Conservation (phyloP, 768 basidiomycete species). For the Tulasnella calospora region DNA sequence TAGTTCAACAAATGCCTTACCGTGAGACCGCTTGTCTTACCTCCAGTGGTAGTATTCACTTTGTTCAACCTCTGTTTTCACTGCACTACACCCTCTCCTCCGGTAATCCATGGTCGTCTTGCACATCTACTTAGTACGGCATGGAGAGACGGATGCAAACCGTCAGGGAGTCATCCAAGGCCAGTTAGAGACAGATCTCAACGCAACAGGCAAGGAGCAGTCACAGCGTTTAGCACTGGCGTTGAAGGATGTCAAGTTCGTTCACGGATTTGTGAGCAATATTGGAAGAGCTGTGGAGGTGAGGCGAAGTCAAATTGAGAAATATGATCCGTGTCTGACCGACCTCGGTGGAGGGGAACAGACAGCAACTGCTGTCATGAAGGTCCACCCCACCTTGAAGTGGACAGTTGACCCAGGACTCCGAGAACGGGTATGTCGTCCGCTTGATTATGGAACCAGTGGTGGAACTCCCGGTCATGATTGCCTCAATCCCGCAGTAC, state of each 20-base stretch:
- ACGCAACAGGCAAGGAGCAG: conserved; percentile 29
- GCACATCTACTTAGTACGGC: conserved; percentile 21
- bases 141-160: conserved; percentile 27
- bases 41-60: no score
- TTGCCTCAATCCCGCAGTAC: not conserved
- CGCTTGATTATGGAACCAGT: not conserved
- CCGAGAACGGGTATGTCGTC: conserved; percentile 9
- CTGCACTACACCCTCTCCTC: not conserved
- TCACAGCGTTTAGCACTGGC: conserved; percentile 19
- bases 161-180: conserved; percentile 30
- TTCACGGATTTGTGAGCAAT: conserved; percentile 33
- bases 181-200: conserved; percentile 30
- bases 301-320: conserved; percentile 20
- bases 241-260: conserved; percentile 31
- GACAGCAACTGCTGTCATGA: conserved; percentile 26
- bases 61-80: no score
- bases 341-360: not conserved
- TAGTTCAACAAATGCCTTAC: no score
- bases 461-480: not conserved
- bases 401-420: not conserved
- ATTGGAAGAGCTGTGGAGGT: conserved; percentile 35
- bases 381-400: conserved; percentile 16
- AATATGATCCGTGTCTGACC: not conserved
- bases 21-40: no score
- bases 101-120: conserved; percentile 10